phyloP scores from a whole-genome alignment of 176 grass and related monocot genomes.

The maize (Zea mays) region DNA sequence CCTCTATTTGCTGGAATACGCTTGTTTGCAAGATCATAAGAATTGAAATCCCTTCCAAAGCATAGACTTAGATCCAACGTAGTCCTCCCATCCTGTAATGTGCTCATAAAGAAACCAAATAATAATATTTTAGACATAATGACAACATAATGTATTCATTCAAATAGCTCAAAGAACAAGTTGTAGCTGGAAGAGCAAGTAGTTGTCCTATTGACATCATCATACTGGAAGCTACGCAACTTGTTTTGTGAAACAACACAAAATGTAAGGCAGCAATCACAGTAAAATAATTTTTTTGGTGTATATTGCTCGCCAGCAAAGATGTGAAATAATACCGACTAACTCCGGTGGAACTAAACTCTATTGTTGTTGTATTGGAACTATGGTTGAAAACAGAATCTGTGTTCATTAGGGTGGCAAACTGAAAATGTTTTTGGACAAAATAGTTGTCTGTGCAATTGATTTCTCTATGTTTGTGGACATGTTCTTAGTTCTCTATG shows the following conservation, averaged over 20 bases:
- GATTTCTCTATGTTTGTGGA: no score
- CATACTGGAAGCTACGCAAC: not conserved
- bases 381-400: no score
- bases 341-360: no score
- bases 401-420: no score
- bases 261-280: not conserved
- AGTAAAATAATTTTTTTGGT: not conserved
- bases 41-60: constrained; percentile 94
- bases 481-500: no score
- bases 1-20: constrained; percentile 70
- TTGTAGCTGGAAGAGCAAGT: not conserved
- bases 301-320: not conserved
- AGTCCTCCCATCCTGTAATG: constrained; percentile 75
- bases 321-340: constrained; percentile 35
- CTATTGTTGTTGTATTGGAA: no score
- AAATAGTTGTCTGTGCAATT: no score
- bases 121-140: not conserved
- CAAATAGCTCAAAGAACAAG: not conserved
- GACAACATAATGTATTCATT: not conserved
- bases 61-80: constrained; percentile 88
- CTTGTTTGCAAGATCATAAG: constrained; percentile 90
- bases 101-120: constrained; percentile 3
- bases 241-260: not conserved
- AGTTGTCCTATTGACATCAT: not conserved
- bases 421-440: no score